Conservation (phyloP, 768 basidiomycete species). For the Termitomyces sp. region DNA sequence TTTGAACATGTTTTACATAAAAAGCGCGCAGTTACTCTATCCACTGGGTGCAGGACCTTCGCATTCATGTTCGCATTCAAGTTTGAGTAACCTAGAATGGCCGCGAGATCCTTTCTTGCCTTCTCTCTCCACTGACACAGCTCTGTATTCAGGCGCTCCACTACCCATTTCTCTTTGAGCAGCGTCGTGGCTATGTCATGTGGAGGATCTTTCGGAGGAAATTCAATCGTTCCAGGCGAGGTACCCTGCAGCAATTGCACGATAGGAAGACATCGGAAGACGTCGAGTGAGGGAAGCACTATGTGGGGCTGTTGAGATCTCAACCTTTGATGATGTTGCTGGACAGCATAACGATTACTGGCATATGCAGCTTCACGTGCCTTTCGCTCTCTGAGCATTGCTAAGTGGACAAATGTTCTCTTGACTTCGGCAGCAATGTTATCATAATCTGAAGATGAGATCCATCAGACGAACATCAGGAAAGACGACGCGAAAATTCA, state of each 20-base stretch:
- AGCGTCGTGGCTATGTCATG: constrained; percentile 16
- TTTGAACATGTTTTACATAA: constrained; percentile 46
- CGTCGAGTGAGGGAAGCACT: constrained; percentile 37
- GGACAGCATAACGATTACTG: constrained; percentile 29
- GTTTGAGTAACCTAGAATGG: constrained; percentile 39
- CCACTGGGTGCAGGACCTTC: constrained; percentile 45
- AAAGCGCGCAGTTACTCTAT: constrained; percentile 56
- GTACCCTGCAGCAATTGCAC: constrained; percentile 28
- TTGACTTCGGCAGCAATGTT: constrained; percentile 20
- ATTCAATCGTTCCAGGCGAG: constrained; percentile 12
- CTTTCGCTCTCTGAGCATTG: constrained; percentile 17
- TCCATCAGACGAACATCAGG: not conserved
- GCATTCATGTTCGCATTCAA: constrained; percentile 43
- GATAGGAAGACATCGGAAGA: constrained; percentile 46
- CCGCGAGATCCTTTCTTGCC: constrained; percentile 38
- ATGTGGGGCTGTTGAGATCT: constrained; percentile 23
- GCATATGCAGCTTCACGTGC: constrained; percentile 16
- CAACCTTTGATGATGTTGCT: constrained; percentile 39
- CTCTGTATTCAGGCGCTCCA: constrained; percentile 34
- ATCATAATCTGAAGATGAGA: constrained; percentile 23
- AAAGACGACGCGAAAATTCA: constrained; percentile 12
- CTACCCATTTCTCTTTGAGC: constrained; percentile 23
- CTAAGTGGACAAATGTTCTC: constrained; percentile 16
- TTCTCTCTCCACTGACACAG: constrained; percentile 42
- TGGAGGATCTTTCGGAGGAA: not conserved